Conservation (phyloP, 805 yeast genomes). For the Metschnikowia gelsemii region DNA sequence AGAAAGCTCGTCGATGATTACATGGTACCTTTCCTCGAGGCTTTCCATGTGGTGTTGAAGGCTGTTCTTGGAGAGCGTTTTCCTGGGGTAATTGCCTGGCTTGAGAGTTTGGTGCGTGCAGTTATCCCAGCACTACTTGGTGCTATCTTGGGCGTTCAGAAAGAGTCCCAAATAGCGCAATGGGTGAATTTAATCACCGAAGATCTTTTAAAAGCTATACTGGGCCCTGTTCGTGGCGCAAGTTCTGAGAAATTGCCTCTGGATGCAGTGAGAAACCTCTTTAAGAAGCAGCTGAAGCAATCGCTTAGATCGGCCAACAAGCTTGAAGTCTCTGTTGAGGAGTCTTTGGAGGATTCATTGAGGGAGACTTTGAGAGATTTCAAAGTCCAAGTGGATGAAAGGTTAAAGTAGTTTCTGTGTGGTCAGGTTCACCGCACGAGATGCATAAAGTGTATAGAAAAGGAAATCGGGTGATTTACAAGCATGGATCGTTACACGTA, state of each 20-base stretch:
- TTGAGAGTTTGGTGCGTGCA: slow-evolving; percentile 3
- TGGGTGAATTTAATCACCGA: slow-evolving; percentile 5
- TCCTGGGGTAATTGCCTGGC: background rate
- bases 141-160: slow-evolving; percentile 1
- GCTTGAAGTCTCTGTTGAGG: slow-evolving; percentile 1
- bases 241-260: background rate
- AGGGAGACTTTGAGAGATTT: slow-evolving; percentile 7
- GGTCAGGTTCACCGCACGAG: too few species aligned
- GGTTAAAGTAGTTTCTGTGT: slow-evolving; percentile 1
- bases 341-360: slow-evolving; percentile 7
- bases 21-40: slow-evolving; percentile 4
- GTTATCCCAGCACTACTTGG: slow-evolving; percentile 5
- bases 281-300: background rate
- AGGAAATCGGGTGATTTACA: too few species aligned
- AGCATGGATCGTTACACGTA: too few species aligned
- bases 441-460: too few species aligned
- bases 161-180: background rate
- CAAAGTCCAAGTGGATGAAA: slow-evolving; percentile 5
- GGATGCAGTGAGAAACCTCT: background rate
- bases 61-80: slow-evolving; percentile 2
- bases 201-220: slow-evolving; percentile 6
- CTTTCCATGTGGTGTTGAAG: slow-evolving; percentile 1
- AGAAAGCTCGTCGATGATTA: slow-evolving; percentile 3
- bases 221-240: background rate
- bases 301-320: background rate